These are phyloP conservation scores for Lithohypha guttulata DNA, from an alignment of 2,329 filamentous ascomycete species.

Conservation along the genomic window DNA sequence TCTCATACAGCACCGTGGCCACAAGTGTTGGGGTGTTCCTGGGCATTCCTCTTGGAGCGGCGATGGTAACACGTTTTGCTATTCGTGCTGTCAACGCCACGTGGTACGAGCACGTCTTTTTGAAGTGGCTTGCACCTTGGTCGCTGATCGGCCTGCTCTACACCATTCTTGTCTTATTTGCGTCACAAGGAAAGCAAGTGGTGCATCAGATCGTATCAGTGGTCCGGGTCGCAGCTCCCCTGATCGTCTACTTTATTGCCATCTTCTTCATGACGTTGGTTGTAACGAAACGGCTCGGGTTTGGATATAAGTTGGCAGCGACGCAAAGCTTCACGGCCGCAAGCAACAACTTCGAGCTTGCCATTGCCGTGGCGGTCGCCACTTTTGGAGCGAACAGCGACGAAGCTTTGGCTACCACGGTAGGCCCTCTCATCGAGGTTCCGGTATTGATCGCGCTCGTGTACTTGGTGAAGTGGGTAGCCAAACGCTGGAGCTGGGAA, in stretches of 20 bases:
- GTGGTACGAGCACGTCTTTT: conserved; percentile 59
- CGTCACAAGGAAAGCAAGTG: conserved; percentile 64
- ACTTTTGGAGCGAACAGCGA: conserved; percentile 68
- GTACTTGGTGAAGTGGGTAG: conserved; percentile 53
- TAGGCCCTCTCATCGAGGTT: conserved; percentile 78
- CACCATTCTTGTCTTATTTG: conserved; percentile 78
- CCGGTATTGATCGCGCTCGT: conserved; percentile 69
- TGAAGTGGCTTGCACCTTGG: conserved; percentile 60
- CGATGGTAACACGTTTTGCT: conserved; percentile 60
- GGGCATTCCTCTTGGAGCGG: conserved; percentile 70
- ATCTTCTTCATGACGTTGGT: conserved; percentile 62
- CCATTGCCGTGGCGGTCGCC: conserved; percentile 77
- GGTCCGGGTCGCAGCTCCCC: conserved; percentile 65
- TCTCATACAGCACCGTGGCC: conserved; percentile 56
- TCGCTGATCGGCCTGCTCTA: conserved; percentile 76
- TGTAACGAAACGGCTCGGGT: conserved; percentile 54
- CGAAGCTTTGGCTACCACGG: conserved; percentile 70
- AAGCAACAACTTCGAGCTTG: conserved; percentile 88
- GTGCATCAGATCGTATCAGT: conserved; percentile 77
- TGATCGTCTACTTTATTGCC: conserved; percentile 68
- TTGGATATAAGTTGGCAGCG: conserved; percentile 57
- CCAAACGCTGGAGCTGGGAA: conserved; percentile 15
- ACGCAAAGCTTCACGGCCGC: conserved; percentile 83
- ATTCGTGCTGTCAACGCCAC: conserved; percentile 45
- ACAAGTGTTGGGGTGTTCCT: conserved; percentile 75